Conservation (phyloP, 176 grass and related monocot genomes). For the Themeda triandra region DNA sequence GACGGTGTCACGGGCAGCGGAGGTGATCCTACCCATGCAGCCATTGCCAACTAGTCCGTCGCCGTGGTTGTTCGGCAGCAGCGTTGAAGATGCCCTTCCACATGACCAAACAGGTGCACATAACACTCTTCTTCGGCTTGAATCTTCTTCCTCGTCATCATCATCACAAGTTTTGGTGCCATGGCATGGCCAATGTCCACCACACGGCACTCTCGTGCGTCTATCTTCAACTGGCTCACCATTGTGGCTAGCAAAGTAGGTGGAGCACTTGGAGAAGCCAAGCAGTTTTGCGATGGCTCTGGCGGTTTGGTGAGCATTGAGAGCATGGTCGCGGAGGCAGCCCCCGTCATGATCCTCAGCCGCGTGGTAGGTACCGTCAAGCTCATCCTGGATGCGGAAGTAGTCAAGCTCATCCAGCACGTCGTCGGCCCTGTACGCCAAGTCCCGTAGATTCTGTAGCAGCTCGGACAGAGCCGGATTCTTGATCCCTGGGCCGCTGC, state of each 20-base stretch:
- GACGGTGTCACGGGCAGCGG: not conserved
- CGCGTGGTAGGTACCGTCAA: not conserved
- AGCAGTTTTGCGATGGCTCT: not conserved
- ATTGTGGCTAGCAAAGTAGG: no score
- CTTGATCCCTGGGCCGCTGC: not conserved
- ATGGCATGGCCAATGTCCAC: not conserved
- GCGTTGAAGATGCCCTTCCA: no score
- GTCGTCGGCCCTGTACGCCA: not conserved
- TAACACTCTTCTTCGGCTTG: no score
- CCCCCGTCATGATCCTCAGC: not conserved
- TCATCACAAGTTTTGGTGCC: not conserved
- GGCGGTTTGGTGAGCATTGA: not conserved
- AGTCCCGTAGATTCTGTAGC: not conserved
- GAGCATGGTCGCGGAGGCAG: no score
- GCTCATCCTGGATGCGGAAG: slow-evolving; percentile 29
- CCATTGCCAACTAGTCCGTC: not conserved
- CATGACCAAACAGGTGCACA: no score
- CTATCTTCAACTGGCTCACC: no score
- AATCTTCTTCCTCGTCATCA: not conserved
- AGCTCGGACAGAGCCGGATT: not conserved
- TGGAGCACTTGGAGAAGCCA: not conserved
- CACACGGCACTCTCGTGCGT: not conserved
- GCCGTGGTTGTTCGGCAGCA: no score
- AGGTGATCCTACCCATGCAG: not conserved
- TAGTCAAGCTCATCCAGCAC: not conserved